Evolutionary conservation across 2,329 filamentous ascomycete species (phyloP), one percentile per base, ranked within the genome.

Genomic region (Parafenestella ontariensis): DNA sequence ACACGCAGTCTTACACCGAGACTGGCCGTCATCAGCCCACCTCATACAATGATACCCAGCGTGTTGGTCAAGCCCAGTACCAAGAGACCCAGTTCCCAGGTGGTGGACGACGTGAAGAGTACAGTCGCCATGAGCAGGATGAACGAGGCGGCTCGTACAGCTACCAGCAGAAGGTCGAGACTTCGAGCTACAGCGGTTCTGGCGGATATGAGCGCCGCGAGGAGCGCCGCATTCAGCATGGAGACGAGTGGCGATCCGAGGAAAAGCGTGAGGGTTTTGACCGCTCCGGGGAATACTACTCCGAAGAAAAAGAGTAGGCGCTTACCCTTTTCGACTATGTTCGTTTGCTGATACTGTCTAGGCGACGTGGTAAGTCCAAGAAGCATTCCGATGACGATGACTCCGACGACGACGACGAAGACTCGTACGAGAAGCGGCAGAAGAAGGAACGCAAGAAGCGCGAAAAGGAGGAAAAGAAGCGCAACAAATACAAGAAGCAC

Each of bases 41-140:
- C 43, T 70, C 65, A 1, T 57, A 63, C 13, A 71, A 67, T 21
- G 72, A 73, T 42, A 57, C 81, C 18, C 76, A 82, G 60, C 81
- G 82, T 43, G 87, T 87, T 62, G 86, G 83, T 7, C 83, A 88
- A 67, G 85, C 87, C 10, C 77, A 87, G 69, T 83, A 85, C 64
- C 82, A 79, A 28, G 78, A 86, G 66, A 89, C 85, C 7, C 79
- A 83, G 49, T 85, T 85, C 56, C 77, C 81, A 17, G 79, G 82
- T 49, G 87, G 87, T 45, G 83, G 83, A 43, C 79, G 82, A 49
- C 79, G 81, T 52, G 81, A 83, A 34, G 84, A 88, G 53, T 89
- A 87, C 74, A 80, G 81, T 53, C 83, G 85, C 28, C 87, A 85
- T 59, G 86, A 81, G 54, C 76, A 88, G 65, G 79, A 83, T 42